Evolutionary conservation across 176 grass and related monocot genomes (phyloP), one percentile per base, ranked within the genome.

Genomic region (Oryza australiensis): DNA sequence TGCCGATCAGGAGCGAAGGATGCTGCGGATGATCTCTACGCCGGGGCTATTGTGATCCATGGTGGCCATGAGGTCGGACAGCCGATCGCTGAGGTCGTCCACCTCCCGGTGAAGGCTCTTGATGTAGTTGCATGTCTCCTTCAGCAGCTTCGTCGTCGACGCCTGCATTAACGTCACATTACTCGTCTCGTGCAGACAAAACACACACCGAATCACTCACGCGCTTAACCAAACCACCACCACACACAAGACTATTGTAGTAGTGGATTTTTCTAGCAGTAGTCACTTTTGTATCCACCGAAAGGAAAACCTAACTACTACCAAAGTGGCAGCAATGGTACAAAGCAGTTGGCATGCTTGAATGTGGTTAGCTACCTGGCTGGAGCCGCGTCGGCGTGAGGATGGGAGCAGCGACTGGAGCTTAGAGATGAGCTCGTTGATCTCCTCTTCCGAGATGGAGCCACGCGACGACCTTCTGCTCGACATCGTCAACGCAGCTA

Each of bases 121-220:
- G 89, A 97, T 97, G 89, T 97, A 97, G 94, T 55, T 97, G 78
- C 94, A 97, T 0, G 94, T 97, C 82, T 97, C 94, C 87, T 94
- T 97, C 1, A 97, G 89, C 74, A 97, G 75, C 88, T 97, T 97
- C 76, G 90, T 80, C 60, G 94, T 92, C 23, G 94, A 97, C 14
- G 94, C 68, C 94, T 97, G 86, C 79, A 78, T 78, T n/a, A 65
- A 68, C 29, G 28, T 9, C 74, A 6, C 27, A 68, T 40, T 5
- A 41, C 1, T 20, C 32, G 43, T 26, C 15, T 51, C 45, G 55
- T 71, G 79, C 16, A 18, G 20, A 28, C 26, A 28, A 27, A 41
- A 35, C 26, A 22, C 22, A 23, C 35, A 26, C 22, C 37, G 13
- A 26, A 12, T 18, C 42, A 2, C n/a, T n/a, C n/a, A n/a, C 57